Base-by-base conservation (phyloP, 2,329 filamentous ascomycete species). In the Macrophomina phaseolina region DNA sequence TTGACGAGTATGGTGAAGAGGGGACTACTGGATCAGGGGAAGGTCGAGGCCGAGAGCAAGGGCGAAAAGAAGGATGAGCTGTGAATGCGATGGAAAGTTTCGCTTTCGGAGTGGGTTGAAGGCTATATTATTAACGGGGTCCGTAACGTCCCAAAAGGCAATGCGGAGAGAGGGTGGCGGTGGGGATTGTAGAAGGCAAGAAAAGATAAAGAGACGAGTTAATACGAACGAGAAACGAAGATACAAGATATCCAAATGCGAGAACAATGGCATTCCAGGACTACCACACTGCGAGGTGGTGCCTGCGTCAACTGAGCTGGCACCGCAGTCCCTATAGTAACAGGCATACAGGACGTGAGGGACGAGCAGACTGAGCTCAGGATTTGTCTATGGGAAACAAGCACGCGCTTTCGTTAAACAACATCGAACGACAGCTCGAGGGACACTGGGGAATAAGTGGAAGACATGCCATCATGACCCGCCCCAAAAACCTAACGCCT, bases 1-100 rank as follows among this genome's bases (percentile, higher is more conserved):
- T 78, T 97, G 76, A 96, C 90, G 46, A 91, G 85, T 68, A 89
- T 91, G 80, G 89, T 90, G 6, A 90, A 87, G 80, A 86, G 79
- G 72, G 85, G 82, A 6, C 72, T 79, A 71, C 78, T 80, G 67
- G 80, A 79, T 49, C 75, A 79, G 64, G 76, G 74, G 40, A 77
- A 71, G 67, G 63, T 66, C 51, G 46, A 42, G 53, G 48, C 58
- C 34, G 73, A 67, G 46, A 61, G 69, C 66, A 65, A 69, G 36
- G 64, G 5, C 14, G 64, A 51, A 30, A 65, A 28, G 34, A 68
- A 64, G 63, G 68, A 71, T 9, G 68, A 69, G 12, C 34, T 70
- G 45, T 70, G 56, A 67, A 28, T 12, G 52, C 32, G 1, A n/a
- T 14, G 23, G 3, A 45, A 45, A 4, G 5, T 14, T n/a, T 14